Percentiles rank a stretch among this genome's conserved stretches.
Conservation (phyloP, 331 rosid genomes). For the Pyrus hybrid region DNA sequence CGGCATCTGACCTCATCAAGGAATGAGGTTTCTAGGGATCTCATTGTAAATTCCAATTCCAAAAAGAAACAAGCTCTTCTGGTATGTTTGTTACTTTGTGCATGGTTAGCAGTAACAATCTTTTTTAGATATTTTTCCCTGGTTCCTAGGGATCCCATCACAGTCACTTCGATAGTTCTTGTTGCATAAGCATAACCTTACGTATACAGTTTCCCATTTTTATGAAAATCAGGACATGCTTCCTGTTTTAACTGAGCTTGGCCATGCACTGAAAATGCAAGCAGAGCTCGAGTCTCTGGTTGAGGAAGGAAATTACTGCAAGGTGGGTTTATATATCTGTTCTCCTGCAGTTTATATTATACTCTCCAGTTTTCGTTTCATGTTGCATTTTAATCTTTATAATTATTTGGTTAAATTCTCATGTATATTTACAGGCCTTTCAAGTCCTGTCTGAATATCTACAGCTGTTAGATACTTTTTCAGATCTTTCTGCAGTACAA, state of each 20-base stretch:
- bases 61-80: constrained; percentile 87
- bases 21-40: constrained; percentile 98
- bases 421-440: constrained; percentile 67
- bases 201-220: neutral
- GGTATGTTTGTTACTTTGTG: constrained; percentile 46
- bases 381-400: constrained; percentile 5
- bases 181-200: neutral
- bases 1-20: constrained; percentile 81
- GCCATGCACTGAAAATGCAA: constrained; percentile 78
- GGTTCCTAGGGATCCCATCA: neutral
- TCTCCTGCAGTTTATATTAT: constrained; percentile 14
- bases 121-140: constrained; percentile 1
- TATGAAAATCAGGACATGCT: constrained; percentile 60
- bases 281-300: constrained; percentile 77
- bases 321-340: constrained; percentile 46
- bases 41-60: constrained; percentile 80
- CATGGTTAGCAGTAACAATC: constrained; percentile 9
- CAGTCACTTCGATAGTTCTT: neutral
- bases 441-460: constrained; percentile 94
- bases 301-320: constrained; percentile 88
- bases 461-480: constrained; percentile 84
- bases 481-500: constrained; percentile 84
- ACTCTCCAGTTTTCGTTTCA: neutral
- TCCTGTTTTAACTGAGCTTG: constrained; percentile 79
- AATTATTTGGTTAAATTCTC: constrained; percentile 4